Evolutionary conservation across 208 protist genomes (phyloP).

Genomic region (Perkinsela sp.): DNA sequence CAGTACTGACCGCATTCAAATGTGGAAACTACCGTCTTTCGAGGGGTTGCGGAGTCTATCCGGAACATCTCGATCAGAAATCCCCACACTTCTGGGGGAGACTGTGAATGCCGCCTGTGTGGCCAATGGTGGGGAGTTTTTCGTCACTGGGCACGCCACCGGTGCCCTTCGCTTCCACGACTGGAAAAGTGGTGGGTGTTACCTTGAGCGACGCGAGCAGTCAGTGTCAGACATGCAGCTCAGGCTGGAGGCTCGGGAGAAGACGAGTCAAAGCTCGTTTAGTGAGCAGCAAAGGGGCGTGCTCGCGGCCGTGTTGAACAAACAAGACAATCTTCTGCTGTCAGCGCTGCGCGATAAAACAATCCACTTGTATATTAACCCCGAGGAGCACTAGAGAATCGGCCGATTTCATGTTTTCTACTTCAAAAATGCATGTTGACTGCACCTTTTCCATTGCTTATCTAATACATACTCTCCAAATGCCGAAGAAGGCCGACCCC

Average conservation of each 20-base stretch:
- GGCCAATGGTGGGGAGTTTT: slow-evolving; percentile 59
- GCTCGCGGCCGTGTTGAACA: slow-evolving; percentile 66
- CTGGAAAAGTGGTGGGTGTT: slow-evolving; percentile 62
- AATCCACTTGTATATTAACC: slow-evolving; percentile 51
- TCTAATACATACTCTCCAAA: background rate
- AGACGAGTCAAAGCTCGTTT: background rate
- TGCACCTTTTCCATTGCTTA: background rate
- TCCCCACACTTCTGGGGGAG: slow-evolving; percentile 49
- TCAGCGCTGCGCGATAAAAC: slow-evolving; percentile 93
- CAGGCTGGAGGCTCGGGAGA: slow-evolving; percentile 38
- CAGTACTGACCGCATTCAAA: slow-evolving; percentile 83
- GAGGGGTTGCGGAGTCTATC: slow-evolving; percentile 76
- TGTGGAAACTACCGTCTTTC: slow-evolving; percentile 77
- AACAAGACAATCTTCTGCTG: slow-evolving; percentile 85
- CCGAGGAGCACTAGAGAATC: background rate
- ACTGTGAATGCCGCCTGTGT: slow-evolving; percentile 29
- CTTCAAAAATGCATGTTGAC: background rate
- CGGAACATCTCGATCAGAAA: slow-evolving; percentile 36
- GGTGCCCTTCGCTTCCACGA: slow-evolving; percentile 81
- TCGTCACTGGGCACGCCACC: slow-evolving; percentile 66
- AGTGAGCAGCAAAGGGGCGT: slow-evolving; percentile 30
- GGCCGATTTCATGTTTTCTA: background rate
- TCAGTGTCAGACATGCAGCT: slow-evolving; percentile 38
- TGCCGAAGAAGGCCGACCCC: background rate
- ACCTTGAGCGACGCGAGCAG: slow-evolving; percentile 31